Evolutionary conservation across 805 yeast genomes (phyloP).

Genomic region (Lipomyces spencermartinsiae): DNA sequence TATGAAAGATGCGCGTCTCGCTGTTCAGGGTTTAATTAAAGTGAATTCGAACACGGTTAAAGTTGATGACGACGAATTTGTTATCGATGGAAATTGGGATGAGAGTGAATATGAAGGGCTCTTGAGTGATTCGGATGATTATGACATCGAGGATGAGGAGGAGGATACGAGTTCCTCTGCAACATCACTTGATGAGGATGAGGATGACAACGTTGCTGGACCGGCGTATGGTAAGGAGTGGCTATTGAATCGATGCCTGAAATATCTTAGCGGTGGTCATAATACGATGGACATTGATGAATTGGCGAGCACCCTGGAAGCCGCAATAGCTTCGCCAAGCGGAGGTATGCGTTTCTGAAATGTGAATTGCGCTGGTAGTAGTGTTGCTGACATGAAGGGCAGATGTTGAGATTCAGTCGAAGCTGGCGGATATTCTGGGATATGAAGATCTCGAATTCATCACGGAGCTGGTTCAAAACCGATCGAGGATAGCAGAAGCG

Average conservation of each 20-base stretch:
- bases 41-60: constrained; percentile 6
- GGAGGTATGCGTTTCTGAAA: constrained; percentile 12
- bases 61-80: neutral
- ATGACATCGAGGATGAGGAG: constrained; percentile 14
- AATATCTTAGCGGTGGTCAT: constrained; percentile 7
- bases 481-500: constrained; percentile 23
- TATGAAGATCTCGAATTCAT: constrained; percentile 85
- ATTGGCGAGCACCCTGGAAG: constrained; percentile 24
- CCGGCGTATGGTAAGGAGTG: constrained; percentile 25
- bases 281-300: constrained; percentile 29
- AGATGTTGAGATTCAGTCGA: constrained; percentile 64
- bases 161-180: constrained; percentile 12
- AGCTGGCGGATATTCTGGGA: constrained; percentile 80
- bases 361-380: neutral
- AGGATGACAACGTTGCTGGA: neutral
- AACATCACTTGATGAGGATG: constrained; percentile 18
- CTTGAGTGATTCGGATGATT: constrained; percentile 28
- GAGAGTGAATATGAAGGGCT: constrained; percentile 22
- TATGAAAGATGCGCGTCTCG: constrained; percentile 15
- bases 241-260: constrained; percentile 26
- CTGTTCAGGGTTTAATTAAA: constrained; percentile 1
- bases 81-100: constrained; percentile 8
- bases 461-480: constrained; percentile 60
- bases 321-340: constrained; percentile 6
- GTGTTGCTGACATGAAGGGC: constrained; percentile 8